A percentile compares a stretch with the other conserved stretches of the same genome.
These are phyloP conservation scores for Nemania sp. DNA, from an alignment of 2,329 filamentous ascomycete species.

Conservation along the genomic window DNA sequence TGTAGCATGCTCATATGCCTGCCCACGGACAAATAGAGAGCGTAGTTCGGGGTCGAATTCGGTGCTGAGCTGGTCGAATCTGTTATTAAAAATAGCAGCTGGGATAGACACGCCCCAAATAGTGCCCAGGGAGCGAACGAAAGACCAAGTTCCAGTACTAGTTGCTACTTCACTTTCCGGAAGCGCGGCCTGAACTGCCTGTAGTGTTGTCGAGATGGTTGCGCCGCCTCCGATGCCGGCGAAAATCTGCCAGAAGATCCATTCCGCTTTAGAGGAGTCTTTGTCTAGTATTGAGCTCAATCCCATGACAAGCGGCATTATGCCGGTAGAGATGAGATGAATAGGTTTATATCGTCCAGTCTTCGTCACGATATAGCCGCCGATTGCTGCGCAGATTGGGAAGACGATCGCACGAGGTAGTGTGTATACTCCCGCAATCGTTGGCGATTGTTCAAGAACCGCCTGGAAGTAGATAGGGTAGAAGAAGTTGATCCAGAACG, in stretches of 20 bases:
- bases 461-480: background rate
- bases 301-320: too few relatives aligned
- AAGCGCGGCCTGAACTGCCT: background rate
- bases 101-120: constrained; percentile 9
- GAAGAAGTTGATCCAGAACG: background rate
- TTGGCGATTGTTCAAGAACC: background rate
- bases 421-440: background rate
- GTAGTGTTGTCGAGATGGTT: background rate
- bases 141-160: constrained; percentile 2
- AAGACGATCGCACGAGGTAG: background rate
- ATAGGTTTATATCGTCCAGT: background rate
- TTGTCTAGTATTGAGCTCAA: too few relatives aligned
- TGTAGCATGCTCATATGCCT: background rate
- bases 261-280: too few relatives aligned
- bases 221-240: background rate
- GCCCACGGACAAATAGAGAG: background rate
- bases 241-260: background rate
- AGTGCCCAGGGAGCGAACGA: constrained; percentile 4
- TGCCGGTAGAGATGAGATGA: background rate
- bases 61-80: background rate
- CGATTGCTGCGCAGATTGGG: background rate
- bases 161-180: background rate
- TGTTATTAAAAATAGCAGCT: constrained; percentile 3
- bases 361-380: background rate
- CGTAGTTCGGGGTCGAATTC: background rate